A percentile compares a stretch with the other conserved stretches of the same genome.
Evolutionary conservation across 805 yeast species (phyloP).

Genomic region (Vanderwaltozyma polyspora): DNA sequence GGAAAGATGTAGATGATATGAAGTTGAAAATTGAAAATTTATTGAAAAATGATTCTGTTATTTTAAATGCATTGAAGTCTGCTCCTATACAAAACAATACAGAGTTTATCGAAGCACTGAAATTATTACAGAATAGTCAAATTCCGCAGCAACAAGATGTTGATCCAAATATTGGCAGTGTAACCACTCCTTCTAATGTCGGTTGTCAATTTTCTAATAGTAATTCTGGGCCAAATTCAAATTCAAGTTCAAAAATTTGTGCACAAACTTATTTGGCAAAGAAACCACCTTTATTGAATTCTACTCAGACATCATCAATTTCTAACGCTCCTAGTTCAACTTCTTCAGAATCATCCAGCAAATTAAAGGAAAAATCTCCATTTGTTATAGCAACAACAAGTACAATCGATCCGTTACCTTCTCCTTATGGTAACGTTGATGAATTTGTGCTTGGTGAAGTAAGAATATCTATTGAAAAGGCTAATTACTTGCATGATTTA

Average conservation of each 20-base stretch:
- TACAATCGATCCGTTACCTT: constrained; percentile 21
- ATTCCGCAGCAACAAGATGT: no score
- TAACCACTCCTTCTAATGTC: no score
- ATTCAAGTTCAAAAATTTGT: constrained; percentile 12
- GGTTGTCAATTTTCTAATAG: not conserved
- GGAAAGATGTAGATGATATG: constrained; percentile 77
- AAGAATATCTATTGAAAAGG: constrained; percentile 50
- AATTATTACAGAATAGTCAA: not conserved
- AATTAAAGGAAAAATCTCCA: not conserved
- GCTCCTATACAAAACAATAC: not conserved
- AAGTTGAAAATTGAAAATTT: constrained; percentile 59
- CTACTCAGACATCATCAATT: constrained; percentile 9
- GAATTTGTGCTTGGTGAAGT: constrained; percentile 76
- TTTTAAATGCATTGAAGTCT: constrained; percentile 46
- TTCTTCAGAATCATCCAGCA: not conserved
- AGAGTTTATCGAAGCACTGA: not conserved
- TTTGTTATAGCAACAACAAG: constrained; percentile 20
- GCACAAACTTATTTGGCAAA: constrained; percentile 36
- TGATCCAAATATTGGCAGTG: not conserved
- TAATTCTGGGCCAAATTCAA: not conserved
- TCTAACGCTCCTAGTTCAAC: not conserved
- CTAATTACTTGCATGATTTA: constrained; percentile 57
- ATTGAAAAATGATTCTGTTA: constrained; percentile 52
- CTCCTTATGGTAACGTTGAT: constrained; percentile 30
- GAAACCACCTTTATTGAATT: constrained; percentile 32